These are phyloP conservation scores for Hericium alpestre DNA, from an alignment of 768 basidiomycete species.

Conservation along the genomic window DNA sequence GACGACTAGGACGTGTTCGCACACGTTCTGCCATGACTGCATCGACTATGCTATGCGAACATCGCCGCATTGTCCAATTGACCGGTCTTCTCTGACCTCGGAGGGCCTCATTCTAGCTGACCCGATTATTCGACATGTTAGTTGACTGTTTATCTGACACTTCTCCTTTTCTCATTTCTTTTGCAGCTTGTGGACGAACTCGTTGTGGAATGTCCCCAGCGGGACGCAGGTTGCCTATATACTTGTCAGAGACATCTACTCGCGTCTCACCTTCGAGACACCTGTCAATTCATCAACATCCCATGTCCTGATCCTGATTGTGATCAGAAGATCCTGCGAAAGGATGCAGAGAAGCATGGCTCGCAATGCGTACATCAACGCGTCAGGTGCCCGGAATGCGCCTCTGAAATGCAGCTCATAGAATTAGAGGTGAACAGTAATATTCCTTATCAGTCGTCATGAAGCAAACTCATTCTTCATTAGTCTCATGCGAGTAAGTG, in stretches of 20 bases:
- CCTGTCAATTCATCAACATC: slow-evolving; percentile 48
- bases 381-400: slow-evolving; percentile 19
- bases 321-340: slow-evolving; percentile 30
- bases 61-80: slow-evolving; percentile 72
- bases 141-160: slow-evolving; percentile 16
- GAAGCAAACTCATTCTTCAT: too few relatives aligned
- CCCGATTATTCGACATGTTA: slow-evolving; percentile 65
- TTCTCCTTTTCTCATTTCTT: neutral
- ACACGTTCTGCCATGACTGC: slow-evolving; percentile 83
- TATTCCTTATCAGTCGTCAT: too few relatives aligned
- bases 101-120: slow-evolving; percentile 58
- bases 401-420: slow-evolving; percentile 28
- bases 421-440: slow-evolving; percentile 16
- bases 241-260: slow-evolving; percentile 60
- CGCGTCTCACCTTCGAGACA: slow-evolving; percentile 48
- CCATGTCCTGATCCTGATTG: slow-evolving; percentile 41
- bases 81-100: slow-evolving; percentile 55
- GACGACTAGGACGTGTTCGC: slow-evolving; percentile 64
- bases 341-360: slow-evolving; percentile 23
- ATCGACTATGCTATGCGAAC: slow-evolving; percentile 60
- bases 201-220: slow-evolving; percentile 58
- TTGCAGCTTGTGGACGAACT: slow-evolving; percentile 75
- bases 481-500: slow-evolving; percentile 27
- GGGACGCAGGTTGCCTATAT: slow-evolving; percentile 45
- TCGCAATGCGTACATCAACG: slow-evolving; percentile 27